phyloP scores from a whole-genome alignment of 2,329 filamentous ascomycete genomes.

The Lachnellula subtilissima region DNA sequence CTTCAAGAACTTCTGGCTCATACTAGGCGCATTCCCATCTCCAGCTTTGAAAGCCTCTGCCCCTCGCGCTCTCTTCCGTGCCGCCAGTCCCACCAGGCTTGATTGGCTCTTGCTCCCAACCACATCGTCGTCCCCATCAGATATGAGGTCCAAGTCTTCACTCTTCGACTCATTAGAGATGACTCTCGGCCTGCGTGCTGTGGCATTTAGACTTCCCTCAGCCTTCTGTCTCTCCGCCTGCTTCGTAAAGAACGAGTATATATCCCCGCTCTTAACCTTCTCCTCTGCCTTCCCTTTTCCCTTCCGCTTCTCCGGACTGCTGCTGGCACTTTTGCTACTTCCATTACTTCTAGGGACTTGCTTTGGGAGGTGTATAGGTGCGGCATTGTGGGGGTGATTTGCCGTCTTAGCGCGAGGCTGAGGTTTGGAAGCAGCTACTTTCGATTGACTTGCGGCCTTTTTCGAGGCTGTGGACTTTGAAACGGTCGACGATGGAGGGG shows the following conservation, averaged over 20 bases:
- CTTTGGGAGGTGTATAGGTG: conserved; percentile 26
- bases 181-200: conserved; percentile 1
- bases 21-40: conserved; percentile 23
- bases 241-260: conserved; percentile 56
- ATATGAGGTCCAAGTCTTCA: conserved; percentile 42
- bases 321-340: conserved; percentile 32
- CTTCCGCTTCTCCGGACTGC: conserved; percentile 42
- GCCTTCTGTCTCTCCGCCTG: conserved; percentile 47
- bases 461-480: conserved; percentile 1
- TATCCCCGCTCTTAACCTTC: conserved; percentile 50
- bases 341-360: conserved; percentile 23
- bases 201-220: conserved; percentile 9
- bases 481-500: conserved; percentile 14
- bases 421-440: conserved; percentile 24
- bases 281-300: conserved; percentile 40
- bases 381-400: conserved; percentile 26
- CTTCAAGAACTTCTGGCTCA: conserved; percentile 47
- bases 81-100: conserved; percentile 53
- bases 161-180: conserved; percentile 7
- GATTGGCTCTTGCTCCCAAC: conserved; percentile 46
- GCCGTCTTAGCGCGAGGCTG: conserved; percentile 25
- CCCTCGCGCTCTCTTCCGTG: conserved; percentile 48
- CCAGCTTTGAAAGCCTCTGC: conserved; percentile 26
- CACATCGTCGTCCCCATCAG: conserved; percentile 49
- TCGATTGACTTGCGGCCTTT: conserved; percentile 19